Percentiles rank a stretch among this genome's conserved stretches.
These are phyloP conservation scores for Luffa aegyptiaca DNA, from an alignment of 306 rosid genomes.

Conservation along the genomic window DNA sequence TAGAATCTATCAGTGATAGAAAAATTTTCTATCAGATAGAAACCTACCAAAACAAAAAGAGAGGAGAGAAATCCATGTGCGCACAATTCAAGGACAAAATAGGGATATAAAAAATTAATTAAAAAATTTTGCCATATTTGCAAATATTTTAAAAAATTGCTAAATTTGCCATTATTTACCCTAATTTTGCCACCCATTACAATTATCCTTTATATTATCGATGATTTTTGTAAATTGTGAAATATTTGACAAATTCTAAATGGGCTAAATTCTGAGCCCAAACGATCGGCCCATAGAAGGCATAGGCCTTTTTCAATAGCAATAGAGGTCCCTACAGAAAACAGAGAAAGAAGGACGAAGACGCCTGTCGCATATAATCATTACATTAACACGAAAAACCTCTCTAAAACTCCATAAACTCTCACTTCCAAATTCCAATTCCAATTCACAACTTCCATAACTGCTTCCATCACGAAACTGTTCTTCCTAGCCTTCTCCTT, in stretches of 20 bases:
- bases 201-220: too few relatives aligned
- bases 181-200: too few relatives aligned
- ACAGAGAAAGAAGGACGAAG: neutral
- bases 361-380: neutral
- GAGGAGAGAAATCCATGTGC: too few relatives aligned
- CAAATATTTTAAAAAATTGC: too few relatives aligned
- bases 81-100: too few relatives aligned
- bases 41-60: too few relatives aligned
- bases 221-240: neutral
- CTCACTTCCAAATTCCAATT: neutral
- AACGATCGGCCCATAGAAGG: neutral
- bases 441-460: constrained; percentile 1
- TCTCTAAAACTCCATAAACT: neutral
- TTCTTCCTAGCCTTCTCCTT: neutral
- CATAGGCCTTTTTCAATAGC: neutral
- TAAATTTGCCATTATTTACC: too few relatives aligned
- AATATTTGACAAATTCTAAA: too few relatives aligned
- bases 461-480: neutral
- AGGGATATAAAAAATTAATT: too few relatives aligned
- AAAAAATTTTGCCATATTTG: too few relatives aligned
- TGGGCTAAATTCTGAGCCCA: neutral
- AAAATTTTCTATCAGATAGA: too few relatives aligned
- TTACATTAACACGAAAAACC: neutral
- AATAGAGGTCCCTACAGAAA: neutral
- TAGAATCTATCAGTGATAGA: too few relatives aligned